Percentiles rank a stretch among this genome's conserved stretches.
Conservation (phyloP, 176 grass and related monocot species). For the Ananas comosus region DNA sequence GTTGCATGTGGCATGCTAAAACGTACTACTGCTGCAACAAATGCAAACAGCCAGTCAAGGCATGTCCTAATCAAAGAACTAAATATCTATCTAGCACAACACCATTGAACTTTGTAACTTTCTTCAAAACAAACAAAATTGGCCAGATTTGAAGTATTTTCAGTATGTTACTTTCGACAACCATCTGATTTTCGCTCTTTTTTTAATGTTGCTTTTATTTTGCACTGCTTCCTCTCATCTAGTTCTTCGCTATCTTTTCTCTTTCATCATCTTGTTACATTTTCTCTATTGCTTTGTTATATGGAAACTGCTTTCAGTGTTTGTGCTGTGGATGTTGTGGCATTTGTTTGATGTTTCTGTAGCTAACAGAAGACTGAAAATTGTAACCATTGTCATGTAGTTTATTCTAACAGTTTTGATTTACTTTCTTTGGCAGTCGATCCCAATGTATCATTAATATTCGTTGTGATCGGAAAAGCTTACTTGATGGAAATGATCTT, state of each 20-base stretch:
- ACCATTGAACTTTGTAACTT: background rate
- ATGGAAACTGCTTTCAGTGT: background rate
- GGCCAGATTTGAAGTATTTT: background rate
- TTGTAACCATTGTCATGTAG: background rate
- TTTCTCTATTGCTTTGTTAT: background rate
- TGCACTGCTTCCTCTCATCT: no score
- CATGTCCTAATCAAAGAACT: conserved; percentile 29
- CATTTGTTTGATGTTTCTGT: background rate
- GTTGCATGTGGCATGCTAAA: conserved; percentile 54
- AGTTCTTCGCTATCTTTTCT: background rate
- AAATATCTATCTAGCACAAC: background rate
- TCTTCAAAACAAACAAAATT: background rate
- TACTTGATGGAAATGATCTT: conserved; percentile 21
- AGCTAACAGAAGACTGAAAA: background rate
- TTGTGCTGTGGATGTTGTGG: background rate
- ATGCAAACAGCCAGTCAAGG: conserved; percentile 84
- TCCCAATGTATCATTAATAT: conserved; percentile 89
- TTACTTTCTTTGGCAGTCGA: conserved; percentile 42
- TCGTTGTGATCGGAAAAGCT: conserved; percentile 18
- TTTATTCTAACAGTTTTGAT: background rate
- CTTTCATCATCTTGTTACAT: background rate
- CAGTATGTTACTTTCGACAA: no score
- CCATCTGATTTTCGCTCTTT: no score
- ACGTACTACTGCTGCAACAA: conserved; percentile 81
- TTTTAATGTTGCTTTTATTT: no score